Evolutionary conservation across 306 rosid species (phyloP), one percentile per base, ranked within the genome.

Genomic region (Gynostemma pentaphyllum): DNA sequence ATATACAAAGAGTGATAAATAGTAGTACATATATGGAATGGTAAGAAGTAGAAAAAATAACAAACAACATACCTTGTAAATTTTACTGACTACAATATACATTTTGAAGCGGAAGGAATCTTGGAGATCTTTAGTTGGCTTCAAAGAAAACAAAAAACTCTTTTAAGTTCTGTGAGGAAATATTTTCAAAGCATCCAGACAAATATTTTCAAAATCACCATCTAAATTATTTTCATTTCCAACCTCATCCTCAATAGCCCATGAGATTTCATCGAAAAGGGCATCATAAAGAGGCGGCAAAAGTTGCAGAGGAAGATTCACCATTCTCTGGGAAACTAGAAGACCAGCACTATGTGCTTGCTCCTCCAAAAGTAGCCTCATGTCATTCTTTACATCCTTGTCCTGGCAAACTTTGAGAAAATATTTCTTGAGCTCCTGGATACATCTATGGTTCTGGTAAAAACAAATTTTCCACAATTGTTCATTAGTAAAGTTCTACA

Each of bases 221-320:
- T 70, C 46, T 11, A 51, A 42, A 71, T 57, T 56, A 68, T 56
- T 27, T 12, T 55, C 54, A 69, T 74, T 19, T 59, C 95, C 80
- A 74, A 92, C 96, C 90, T 92, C 99, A 67, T 92, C 99, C 76
- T 88, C 95, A 22, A 88, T 82, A 45, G 95, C 95, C 99, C 95
- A 86, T 0, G 77, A 81, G 45, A 92, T 78, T 83, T 92, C 99
- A 56, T 92, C 82, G 57, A 88, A 92, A 45, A 92, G 95, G 41
- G 83, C 88, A 54, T 75, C 87, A 57, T 88, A 92, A 66, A 92
- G 92, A 68, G 70, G 95, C 18, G 95, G 99, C 50, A 86, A 76
- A 67, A 91, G 97, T 76, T 83, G 87, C 16, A 78, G 85, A 23
- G 97, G 94, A 64, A 92, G 89, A 79, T 88, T 88, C 74, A 79